Conservation (phyloP, 345 rosid species). For the Kandelia obovata region DNA sequence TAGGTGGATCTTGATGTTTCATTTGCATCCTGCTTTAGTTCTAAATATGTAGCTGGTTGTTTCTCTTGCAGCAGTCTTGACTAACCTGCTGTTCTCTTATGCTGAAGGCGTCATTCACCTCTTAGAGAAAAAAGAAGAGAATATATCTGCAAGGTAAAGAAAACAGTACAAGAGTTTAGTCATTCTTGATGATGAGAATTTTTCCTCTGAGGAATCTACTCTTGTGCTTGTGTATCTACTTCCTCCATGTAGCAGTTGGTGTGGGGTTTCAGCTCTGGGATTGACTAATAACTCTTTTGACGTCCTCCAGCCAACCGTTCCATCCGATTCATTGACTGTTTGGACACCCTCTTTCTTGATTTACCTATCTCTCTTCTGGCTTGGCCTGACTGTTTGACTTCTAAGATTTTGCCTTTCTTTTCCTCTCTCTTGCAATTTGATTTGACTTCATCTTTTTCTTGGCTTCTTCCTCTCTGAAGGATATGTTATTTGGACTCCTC, state of each 20-base stretch:
- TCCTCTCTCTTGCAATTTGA: background rate
- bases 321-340: background rate
- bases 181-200: slow-evolving; percentile 40
- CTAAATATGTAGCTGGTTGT: slow-evolving; percentile 58
- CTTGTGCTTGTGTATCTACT: slow-evolving; percentile 18
- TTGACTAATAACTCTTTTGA: background rate
- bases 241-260: slow-evolving; percentile 8
- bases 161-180: slow-evolving; percentile 47
- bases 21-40: slow-evolving; percentile 54
- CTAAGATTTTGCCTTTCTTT: background rate
- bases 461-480: background rate
- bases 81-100: slow-evolving; percentile 88
- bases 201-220: slow-evolving; percentile 30
- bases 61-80: slow-evolving; percentile 47
- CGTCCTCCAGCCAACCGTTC: background rate
- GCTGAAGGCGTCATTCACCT: slow-evolving; percentile 98
- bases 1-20: slow-evolving; percentile 92
- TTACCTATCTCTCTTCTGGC: background rate
- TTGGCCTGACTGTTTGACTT: background rate
- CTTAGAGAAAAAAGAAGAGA: slow-evolving; percentile 92
- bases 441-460: background rate
- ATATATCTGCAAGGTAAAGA: slow-evolving; percentile 95
- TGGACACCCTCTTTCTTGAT: background rate
- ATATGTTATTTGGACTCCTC: background rate
- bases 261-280: slow-evolving; percentile 1